Evolutionary conservation across 129 eudicot species (phyloP).

Genomic region (Gnaphalium uliginosum): DNA sequence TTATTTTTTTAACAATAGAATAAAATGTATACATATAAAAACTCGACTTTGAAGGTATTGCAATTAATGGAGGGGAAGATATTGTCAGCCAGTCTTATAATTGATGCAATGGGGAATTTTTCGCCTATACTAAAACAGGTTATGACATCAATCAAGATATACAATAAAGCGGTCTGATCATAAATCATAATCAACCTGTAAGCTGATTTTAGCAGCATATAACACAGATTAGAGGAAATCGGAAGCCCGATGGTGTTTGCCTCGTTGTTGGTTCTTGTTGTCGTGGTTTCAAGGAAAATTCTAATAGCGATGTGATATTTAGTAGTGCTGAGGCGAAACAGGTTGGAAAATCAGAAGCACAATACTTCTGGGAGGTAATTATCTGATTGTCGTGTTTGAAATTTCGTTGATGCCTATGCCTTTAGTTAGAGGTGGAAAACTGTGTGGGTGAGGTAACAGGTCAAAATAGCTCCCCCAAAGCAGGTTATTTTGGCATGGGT

Average conservation of each 20-base stretch:
- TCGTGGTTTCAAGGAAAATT: slow-evolving; percentile 73
- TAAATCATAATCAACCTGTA: not conserved
- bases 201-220: slow-evolving; percentile 5
- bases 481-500: not conserved
- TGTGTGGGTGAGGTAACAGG: not conserved
- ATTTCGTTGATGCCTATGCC: not conserved
- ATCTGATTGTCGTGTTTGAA: not conserved
- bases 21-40: not conserved
- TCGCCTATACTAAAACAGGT: slow-evolving; percentile 95
- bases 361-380: slow-evolving; percentile 95
- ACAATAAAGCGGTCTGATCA: not conserved
- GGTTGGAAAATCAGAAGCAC: slow-evolving; percentile 79
- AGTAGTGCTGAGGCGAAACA: slow-evolving; percentile 68
- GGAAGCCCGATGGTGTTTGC: slow-evolving; percentile 98
- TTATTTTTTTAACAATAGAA: not conserved
- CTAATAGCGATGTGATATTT: slow-evolving; percentile 82
- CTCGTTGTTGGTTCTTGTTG: slow-evolving; percentile 96
- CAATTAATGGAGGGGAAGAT: slow-evolving; percentile 63
- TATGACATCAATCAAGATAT: slow-evolving; percentile 21
- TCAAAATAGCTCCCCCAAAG: not conserved
- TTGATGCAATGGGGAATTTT: slow-evolving; percentile 99
- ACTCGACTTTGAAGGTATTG: slow-evolving; percentile 50
- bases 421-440: not conserved
- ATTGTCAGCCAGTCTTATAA: slow-evolving; percentile 71
- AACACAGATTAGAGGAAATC: slow-evolving; percentile 70